Base-by-base conservation (phyloP, 1,284 basidiomycete species). In the Rhodotorula sp. region DNA sequence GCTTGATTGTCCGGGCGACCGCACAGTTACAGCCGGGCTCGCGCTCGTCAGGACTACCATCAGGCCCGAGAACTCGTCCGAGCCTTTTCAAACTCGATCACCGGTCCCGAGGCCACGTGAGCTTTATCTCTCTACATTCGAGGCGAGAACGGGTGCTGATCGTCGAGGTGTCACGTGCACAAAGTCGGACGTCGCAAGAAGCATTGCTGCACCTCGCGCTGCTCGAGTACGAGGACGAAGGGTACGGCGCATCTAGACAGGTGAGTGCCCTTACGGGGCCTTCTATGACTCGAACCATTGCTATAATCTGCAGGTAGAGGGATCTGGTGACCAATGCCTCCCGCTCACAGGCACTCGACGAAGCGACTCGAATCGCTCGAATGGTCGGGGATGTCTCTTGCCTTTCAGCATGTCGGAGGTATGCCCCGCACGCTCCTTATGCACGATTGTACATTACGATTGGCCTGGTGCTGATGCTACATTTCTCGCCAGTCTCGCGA, bases 151-250 rank as follows among this genome's bases (percentile, higher is more conserved):
- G 1, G 1, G 37, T 42, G 37, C 37, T 17, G 12, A 8, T 24
- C 18, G 10, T 18, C 8, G 1, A 8, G 1, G 26, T 6, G 30
- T n/a, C 29, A 3, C 33, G n/a, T 30, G 33, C 26, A 0, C 4
- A 4, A 26, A 62, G 60, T 1, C 18, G 24, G 14, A 46, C 53
- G n/a, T 49, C 70, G 24, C 67, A 71, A 29, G 51, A 65, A 29
- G 66, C 70, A 24, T 61, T 71, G 3, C 64, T 71, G 30, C 67
- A 69, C 51, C 60, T 64, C n/a, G 70, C 67, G 4, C 67, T 71
- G 10, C n/a, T 71, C 60, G 70, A 71, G 48, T 64, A 46, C 37
- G 63, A 66, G 22, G 33, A 65, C 22, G 63, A 54, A 10, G 70
- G 70, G 5, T 63, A 22, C 15, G 51, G 42, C 1, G 67, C 64